A percentile compares a stretch with the other conserved stretches of the same genome.
Conservation (phyloP, 2,329 filamentous ascomycete genomes). For the Fusarium coffeatum region DNA sequence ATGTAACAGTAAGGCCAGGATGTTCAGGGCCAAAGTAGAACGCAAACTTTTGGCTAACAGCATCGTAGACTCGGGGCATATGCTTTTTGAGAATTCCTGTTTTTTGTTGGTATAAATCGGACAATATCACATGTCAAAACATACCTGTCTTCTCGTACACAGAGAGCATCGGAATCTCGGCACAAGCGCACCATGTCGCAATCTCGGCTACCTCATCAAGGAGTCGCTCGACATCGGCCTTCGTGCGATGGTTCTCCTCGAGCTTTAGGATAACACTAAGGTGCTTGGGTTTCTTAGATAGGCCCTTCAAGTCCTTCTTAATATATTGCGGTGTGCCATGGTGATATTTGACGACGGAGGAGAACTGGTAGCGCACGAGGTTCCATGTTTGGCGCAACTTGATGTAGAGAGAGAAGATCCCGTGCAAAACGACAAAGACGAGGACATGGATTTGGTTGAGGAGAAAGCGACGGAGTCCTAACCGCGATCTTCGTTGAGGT, state of each 20-base stretch:
- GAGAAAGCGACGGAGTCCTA: slow-evolving; percentile 72
- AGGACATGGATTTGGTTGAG: slow-evolving; percentile 72
- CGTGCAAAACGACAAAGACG: slow-evolving; percentile 77
- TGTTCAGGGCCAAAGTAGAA: slow-evolving; percentile 86
- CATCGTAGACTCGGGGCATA: slow-evolving; percentile 84
- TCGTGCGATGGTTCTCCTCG: slow-evolving; percentile 74
- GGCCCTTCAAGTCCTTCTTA: slow-evolving; percentile 80
- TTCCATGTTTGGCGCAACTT: slow-evolving; percentile 84
- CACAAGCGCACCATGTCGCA: slow-evolving; percentile 90
- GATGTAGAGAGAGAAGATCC: slow-evolving; percentile 89
- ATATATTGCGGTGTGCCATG: slow-evolving; percentile 95
- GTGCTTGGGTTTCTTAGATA: slow-evolving; percentile 83
- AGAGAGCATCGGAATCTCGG: slow-evolving; percentile 87
- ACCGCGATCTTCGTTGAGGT: slow-evolving; percentile 52
- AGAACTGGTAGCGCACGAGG: slow-evolving; percentile 78
- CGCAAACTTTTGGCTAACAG: slow-evolving; percentile 81
- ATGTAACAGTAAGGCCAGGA: slow-evolving; percentile 72
- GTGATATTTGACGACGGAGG: slow-evolving; percentile 91
- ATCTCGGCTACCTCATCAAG: slow-evolving; percentile 93
- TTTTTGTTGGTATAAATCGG: slow-evolving; percentile 18
- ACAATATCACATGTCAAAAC: background rate
- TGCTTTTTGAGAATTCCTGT: slow-evolving; percentile 89
- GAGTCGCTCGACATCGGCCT: slow-evolving; percentile 81
- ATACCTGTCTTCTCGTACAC: slow-evolving; percentile 92
- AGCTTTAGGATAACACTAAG: slow-evolving; percentile 86